Evolutionary conservation across 2,329 filamentous ascomycete genomes (phyloP).

Genomic region (Epichloe typhina): DNA sequence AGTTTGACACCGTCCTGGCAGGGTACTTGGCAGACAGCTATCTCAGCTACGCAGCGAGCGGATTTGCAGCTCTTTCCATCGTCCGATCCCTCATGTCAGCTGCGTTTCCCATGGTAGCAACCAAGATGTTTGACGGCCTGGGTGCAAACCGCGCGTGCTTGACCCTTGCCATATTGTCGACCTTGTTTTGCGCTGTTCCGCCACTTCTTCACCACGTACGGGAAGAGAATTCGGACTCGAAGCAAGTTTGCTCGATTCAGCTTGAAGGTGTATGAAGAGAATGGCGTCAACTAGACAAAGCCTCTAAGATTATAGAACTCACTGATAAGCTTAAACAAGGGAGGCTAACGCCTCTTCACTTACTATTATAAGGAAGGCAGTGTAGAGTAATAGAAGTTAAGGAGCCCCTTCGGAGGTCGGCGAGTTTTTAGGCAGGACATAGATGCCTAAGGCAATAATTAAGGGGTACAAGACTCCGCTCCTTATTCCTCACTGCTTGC

Average conservation of each 20-base stretch:
- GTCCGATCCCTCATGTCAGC: background rate
- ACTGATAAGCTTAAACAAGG: no score
- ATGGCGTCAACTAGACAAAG: background rate
- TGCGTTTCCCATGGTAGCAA: background rate
- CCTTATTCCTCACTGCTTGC: no score
- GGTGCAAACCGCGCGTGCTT: background rate
- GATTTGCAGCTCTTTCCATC: background rate
- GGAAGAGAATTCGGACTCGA: background rate
- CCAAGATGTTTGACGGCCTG: background rate
- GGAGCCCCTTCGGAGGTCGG: no score
- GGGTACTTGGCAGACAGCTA: conserved; percentile 1
- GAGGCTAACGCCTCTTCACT: no score
- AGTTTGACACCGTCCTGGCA: background rate
- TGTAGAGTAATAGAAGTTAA: no score
- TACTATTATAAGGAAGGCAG: no score
- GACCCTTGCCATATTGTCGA: background rate
- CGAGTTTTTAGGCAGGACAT: no score
- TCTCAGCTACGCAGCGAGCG: background rate
- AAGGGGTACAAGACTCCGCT: no score
- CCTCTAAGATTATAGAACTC: no score
- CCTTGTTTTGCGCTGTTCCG: background rate
- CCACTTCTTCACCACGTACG: background rate
- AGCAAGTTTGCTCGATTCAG: conserved; percentile 1
- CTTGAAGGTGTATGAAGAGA: background rate
- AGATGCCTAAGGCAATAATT: no score